Evolutionary conservation across 208 protist genomes (phyloP), one percentile per base, ranked within the genome.

Genomic region (Acanthamoeba pearcei): DNA sequence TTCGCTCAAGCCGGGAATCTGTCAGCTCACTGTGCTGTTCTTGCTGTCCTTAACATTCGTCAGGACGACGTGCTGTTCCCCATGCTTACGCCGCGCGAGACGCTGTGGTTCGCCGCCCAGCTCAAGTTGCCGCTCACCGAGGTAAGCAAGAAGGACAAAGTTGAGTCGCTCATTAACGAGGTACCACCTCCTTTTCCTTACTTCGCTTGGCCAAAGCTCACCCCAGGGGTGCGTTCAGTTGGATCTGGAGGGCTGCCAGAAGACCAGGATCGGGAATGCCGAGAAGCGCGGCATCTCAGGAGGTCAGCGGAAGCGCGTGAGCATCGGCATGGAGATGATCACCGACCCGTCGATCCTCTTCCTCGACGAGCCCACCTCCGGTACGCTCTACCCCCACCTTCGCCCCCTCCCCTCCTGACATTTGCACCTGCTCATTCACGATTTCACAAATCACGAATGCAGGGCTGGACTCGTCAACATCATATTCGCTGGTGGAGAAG

Each of bases 241-340:
- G 55, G 78, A 90, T 24, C 76, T 96, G 38, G 62, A 51, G 49
- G 22, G 35, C 1, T 88, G 70, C 55, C 60, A 57, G 27, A 10
- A 68, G 32, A 95, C 96, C 13, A 5, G 27, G 19, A 92, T 96
- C 15, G 96, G 96, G 2, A 24, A 66, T 10, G 66, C n/a, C 12
- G 51, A 68, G 86, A 1, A 8, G 12, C 82, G 83, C 19, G 96
- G 96, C 49, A 95, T 95, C 27, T 95, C 93, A 2, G 78, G 78
- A 38, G 96, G 96, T 0, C 91, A 97, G 95, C 94, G 89, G 24
- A 97, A 97, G 80, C 74, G 96, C 1, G 91, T 95, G 22, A 95
- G 95, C 80, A 96, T 97, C 46, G 96, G 96, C 60, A 95, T 96
- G 32, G 96, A 97, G 95, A 74, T 97, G 57, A 86, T 97, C 42